Base-by-base conservation (phyloP, 2,329 filamentous ascomycete genomes). In the Verticillium tricorpus region DNA sequence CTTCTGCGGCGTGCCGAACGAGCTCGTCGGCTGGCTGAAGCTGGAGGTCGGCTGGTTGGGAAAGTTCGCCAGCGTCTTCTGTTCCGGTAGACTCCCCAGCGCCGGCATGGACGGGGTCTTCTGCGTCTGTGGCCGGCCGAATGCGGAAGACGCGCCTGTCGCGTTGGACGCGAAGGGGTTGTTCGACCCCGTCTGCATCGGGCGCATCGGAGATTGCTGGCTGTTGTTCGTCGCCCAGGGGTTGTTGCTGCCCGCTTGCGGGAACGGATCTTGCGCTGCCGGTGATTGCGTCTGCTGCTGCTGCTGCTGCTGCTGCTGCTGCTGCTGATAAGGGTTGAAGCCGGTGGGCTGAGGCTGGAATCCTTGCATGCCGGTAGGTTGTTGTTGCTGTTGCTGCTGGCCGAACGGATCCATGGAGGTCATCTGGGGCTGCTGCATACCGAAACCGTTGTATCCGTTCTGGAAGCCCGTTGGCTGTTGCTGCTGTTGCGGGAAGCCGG, bases 161-260 rank as follows among this genome's bases (percentile, higher is more conserved):
- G n/a, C 19, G 11, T 8, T 9, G 3, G 45, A 22, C 31, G 95
- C 94, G 72, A 99, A 99, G 2, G 95, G 95, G 73, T 99, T 99
- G 81, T 99, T 99, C 17, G 95, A 98, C 57, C 95, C 95, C 2
- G 95, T 99, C 3, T 91, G 89, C 72, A 92, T 90, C 5, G 93
- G 90, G 72, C 90, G 89, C 65, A 97, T 77, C 2, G 88, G 77
- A 59, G 90, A 84, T 58, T 58, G 80, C 65, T 84, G 84, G 64
- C 78, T 81, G 66, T 81, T 82, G 68, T 80, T 84, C 32, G 83
- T 84, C 28, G 92, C 90, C 92, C 94, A 99, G 0, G 95, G 95
- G 74, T 99, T 99, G 79, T 98, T 96, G 75, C 87, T 96, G 39
- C 93, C 93, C 28, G 93, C 82, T 65, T 92, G 89, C 22, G 88